Evolutionary conservation across 306 rosid genomes (phyloP).

Genomic region (Gastrolobium bilobum): DNA sequence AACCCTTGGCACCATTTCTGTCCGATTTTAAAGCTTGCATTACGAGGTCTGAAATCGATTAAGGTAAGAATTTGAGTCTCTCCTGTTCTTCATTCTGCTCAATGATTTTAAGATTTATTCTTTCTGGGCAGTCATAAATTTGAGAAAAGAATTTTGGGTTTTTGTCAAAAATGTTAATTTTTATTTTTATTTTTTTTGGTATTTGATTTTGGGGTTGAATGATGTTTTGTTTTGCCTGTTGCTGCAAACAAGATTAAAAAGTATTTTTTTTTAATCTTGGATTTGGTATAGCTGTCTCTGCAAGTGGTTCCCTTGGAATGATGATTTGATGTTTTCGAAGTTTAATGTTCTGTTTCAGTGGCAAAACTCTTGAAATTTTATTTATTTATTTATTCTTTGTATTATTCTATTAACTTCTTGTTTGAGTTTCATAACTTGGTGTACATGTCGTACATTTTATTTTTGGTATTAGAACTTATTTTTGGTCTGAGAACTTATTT

Average conservation of each 20-base stretch:
- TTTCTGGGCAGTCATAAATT: neutral
- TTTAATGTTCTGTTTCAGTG: neutral
- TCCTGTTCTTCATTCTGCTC: neutral
- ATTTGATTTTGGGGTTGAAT: neutral
- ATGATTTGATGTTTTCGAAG: neutral
- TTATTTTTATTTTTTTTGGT: neutral
- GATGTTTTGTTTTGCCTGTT: slow-evolving; percentile 8
- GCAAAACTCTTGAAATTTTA: neutral
- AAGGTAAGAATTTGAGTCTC: neutral
- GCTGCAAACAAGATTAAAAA: neutral
- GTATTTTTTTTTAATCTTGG: neutral
- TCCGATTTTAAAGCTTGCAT: neutral
- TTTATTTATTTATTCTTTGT: neutral
- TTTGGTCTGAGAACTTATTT: too few species aligned
- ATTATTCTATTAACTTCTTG: too few species aligned
- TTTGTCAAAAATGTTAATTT: neutral
- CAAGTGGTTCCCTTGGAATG: neutral
- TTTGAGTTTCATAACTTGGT: neutral
- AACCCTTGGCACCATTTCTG: neutral
- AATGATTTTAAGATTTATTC: neutral
- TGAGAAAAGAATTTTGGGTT: neutral
- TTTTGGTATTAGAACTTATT: neutral
- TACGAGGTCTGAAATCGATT: neutral
- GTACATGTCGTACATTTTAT: neutral
- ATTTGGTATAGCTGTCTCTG: neutral